A percentile compares a stretch with the other conserved stretches of the same genome.
phyloP scores from a whole-genome alignment of 1,139 yeast species.

The Meyerozyma elateridarum region DNA sequence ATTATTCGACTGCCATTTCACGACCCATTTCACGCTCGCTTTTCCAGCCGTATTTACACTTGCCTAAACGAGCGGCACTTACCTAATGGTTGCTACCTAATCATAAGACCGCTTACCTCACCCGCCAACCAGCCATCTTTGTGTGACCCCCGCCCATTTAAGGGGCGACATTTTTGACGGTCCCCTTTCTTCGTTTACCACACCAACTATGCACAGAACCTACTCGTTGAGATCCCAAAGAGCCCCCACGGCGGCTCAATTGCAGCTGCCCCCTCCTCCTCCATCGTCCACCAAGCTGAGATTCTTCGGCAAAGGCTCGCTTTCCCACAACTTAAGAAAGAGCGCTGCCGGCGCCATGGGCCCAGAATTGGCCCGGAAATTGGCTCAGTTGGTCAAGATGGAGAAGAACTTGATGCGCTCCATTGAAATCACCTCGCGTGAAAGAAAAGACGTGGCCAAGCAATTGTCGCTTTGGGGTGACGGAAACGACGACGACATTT shows the following conservation, averaged over 20 bases:
- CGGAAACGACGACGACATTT: constrained; percentile 76
- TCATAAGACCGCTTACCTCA: background rate
- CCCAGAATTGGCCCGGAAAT: constrained; percentile 73
- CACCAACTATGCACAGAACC: constrained; percentile 66
- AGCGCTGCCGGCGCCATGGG: constrained; percentile 71
- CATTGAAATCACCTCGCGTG: constrained; percentile 71
- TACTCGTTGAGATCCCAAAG: constrained; percentile 74
- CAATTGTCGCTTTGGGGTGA: constrained; percentile 85
- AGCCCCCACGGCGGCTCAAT: constrained; percentile 79
- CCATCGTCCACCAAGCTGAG: constrained; percentile 62
- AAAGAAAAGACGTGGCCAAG: constrained; percentile 78
- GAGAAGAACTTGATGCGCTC: constrained; percentile 80
- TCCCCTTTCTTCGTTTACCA: background rate
- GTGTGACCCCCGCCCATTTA: constrained; percentile 1
- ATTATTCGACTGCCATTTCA: too few relatives aligned
- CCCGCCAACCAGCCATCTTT: constrained; percentile 3
- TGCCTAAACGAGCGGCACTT: background rate
- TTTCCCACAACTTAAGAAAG: constrained; percentile 64
- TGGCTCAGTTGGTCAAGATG: constrained; percentile 73
- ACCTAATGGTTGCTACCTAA: constrained; percentile 1
- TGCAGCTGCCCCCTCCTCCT: constrained; percentile 80
- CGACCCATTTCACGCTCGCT: background rate
- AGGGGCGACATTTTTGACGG: constrained; percentile 4
- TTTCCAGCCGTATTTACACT: constrained; percentile 2
- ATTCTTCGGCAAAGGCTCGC: constrained; percentile 70